These are phyloP conservation scores for Sporothrix phasma DNA, from an alignment of 2,329 filamentous ascomycete genomes.

Conservation along the genomic window DNA sequence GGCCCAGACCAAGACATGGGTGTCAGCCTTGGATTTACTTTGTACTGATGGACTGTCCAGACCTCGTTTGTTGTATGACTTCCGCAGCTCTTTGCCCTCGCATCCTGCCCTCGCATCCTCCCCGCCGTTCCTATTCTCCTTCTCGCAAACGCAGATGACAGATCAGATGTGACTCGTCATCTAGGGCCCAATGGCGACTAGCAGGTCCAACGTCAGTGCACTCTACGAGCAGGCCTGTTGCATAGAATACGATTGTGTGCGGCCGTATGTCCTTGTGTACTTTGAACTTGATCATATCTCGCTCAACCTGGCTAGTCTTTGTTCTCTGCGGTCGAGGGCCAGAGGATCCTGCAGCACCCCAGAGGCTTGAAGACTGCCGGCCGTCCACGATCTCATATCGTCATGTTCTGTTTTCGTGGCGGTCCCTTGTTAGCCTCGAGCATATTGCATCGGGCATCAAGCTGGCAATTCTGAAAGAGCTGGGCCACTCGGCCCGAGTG, in stretches of 20 bases:
- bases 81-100: not conserved
- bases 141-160: conserved; percentile 5
- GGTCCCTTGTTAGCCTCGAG: not conserved
- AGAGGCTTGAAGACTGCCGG: not conserved
- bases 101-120: not conserved
- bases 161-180: conserved; percentile 15
- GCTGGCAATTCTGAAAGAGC: not conserved
- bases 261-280: not conserved
- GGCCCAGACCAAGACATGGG: not conserved
- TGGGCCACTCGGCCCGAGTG: not conserved
- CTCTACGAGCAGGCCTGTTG: too few species aligned
- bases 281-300: not conserved
- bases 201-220: not conserved
- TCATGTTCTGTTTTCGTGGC: not conserved
- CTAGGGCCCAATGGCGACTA: not conserved
- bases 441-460: not conserved
- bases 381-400: not conserved
- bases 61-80: not conserved
- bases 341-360: not conserved
- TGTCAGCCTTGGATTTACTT: not conserved
- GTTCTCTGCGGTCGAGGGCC: not conserved
- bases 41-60: not conserved
- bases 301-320: not conserved
- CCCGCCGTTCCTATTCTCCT: not conserved
- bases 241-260: too few species aligned